Conservation (phyloP, 805 yeast species). For the Candida ponderosae region DNA sequence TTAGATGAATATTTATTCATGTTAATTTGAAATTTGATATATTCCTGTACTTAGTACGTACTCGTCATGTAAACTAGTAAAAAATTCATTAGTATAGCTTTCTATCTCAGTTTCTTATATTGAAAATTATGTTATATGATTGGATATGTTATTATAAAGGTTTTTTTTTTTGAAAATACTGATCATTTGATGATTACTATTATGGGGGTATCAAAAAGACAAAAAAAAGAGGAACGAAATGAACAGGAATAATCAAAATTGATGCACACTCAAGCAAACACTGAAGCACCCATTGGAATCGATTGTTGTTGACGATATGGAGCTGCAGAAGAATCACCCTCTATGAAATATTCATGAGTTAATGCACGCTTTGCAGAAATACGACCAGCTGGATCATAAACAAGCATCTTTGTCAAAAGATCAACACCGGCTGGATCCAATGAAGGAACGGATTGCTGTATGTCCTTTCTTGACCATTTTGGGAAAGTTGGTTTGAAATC, state of each 20-base stretch:
- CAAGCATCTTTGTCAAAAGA: conserved; percentile 66
- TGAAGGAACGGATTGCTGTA: conserved; percentile 67
- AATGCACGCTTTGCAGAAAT: conserved; percentile 93
- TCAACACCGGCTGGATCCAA: conserved; percentile 82
- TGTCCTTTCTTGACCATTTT: conserved; percentile 71
- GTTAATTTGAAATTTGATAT: no score
- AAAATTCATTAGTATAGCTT: no score
- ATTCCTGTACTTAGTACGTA: no score
- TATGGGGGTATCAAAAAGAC: no score
- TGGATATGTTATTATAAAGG: no score
- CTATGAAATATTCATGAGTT: conserved; percentile 78
- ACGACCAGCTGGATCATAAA: conserved; percentile 89
- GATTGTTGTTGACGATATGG: conserved; percentile 18
- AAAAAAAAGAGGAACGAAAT: no score
- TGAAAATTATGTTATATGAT: no score
- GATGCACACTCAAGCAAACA: conserved; percentile 11
- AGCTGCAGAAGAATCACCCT: conserved; percentile 27
- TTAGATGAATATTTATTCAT: conserved; percentile 20
- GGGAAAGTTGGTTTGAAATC: conserved; percentile 93
- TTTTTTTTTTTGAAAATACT: no score
- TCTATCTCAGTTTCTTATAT: no score
- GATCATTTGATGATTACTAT: no score
- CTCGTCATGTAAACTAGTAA: no score
- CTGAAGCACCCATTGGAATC: conserved; percentile 22
- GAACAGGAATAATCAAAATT: no score